Base-by-base conservation (phyloP, 306 rosid genomes). In the Cucumis melo region DNA sequence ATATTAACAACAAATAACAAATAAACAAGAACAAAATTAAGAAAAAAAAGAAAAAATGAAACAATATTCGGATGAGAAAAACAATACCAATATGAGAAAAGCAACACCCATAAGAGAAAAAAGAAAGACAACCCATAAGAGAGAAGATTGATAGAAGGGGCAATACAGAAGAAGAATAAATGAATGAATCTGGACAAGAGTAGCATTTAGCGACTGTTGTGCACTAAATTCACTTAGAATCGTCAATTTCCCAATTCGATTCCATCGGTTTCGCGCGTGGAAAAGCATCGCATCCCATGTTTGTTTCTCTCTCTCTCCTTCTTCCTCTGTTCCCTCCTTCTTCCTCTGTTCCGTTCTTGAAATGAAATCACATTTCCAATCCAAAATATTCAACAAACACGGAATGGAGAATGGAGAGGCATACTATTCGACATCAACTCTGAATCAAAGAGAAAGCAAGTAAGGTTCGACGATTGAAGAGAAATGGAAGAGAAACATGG, bases 151-250 rank as follows among this genome's bases (percentile, higher is more conserved):
- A 20, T 16, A 8, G 56, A 20, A 1, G 20, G 12, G 29, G 74
- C 53, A 66, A 41, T 41, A 0, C 32, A 11, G 53, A 66, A 41
- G 54, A 20, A 68, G 23, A 9, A 66, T 21, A 9, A 66, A 68
- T 3, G 56, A 42, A 68, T 42, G 74, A 70, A 70, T 70, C 75
- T 46, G 41, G 39, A 70, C 23, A 46, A 4, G 57, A n/a, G 75
- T 42, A 11, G 73, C 73, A 54, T 41, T 41, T n/a, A 41, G 73
- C 73, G 54, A 12, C 53, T 66, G 24, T 39, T 66, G 53, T 54
- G 73, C 73, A 66, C 73, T 65, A 65, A 65, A 65, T 65, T 38
- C 51, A 19, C 73, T 65, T 32, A 39, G 50, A 65, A 19, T 65
- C 73, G 50, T 20, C 51, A 19, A 53, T 65, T 65, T 65, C 39